phyloP scores from a whole-genome alignment of 495 filamentous ascomycete species.

The Lasiosphaeriaceae sp. region DNA sequence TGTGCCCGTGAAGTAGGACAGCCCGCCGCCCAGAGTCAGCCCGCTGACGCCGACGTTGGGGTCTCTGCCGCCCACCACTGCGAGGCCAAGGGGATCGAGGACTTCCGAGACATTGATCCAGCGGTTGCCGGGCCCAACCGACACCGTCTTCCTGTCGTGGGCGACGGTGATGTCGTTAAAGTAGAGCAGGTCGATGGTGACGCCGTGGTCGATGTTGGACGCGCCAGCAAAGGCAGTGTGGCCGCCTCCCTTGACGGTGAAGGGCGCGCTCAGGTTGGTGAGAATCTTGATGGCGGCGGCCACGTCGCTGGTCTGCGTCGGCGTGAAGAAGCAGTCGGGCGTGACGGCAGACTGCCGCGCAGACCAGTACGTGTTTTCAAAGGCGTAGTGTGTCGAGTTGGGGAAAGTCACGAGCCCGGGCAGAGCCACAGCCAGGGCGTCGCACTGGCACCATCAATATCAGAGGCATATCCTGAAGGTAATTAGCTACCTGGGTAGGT shows the following conservation, averaged over 20 bases:
- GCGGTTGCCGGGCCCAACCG: constrained; percentile 41
- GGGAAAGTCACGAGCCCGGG: constrained; percentile 19
- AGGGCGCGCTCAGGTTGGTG: constrained; percentile 31
- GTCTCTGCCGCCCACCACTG: constrained; percentile 53
- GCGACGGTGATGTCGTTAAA: constrained; percentile 40
- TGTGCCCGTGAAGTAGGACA: constrained; percentile 33
- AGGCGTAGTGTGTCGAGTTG: constrained; percentile 12
- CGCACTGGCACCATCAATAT: too few relatives aligned
- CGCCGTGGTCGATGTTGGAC: constrained; percentile 44
- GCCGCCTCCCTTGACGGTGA: constrained; percentile 51
- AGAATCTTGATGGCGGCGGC: constrained; percentile 33
- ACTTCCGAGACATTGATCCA: constrained; percentile 54
- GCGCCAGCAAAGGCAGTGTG: constrained; percentile 48
- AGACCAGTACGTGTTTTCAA: constrained; percentile 46
- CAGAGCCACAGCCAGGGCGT: constrained; percentile 10
- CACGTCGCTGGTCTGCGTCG: constrained; percentile 33
- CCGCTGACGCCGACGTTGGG: constrained; percentile 57
- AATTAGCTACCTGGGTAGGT: too few relatives aligned
- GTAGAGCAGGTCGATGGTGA: constrained; percentile 51
- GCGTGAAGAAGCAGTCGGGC: constrained; percentile 43
- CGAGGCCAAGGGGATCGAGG: constrained; percentile 43
- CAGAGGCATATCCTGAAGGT: too few relatives aligned
- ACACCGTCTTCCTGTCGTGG: constrained; percentile 28
- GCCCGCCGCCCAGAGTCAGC: constrained; percentile 53
- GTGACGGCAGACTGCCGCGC: constrained; percentile 31